Conservation (phyloP, 1,284 basidiomycete species). For the Coniferiporia sulphurascens region DNA sequence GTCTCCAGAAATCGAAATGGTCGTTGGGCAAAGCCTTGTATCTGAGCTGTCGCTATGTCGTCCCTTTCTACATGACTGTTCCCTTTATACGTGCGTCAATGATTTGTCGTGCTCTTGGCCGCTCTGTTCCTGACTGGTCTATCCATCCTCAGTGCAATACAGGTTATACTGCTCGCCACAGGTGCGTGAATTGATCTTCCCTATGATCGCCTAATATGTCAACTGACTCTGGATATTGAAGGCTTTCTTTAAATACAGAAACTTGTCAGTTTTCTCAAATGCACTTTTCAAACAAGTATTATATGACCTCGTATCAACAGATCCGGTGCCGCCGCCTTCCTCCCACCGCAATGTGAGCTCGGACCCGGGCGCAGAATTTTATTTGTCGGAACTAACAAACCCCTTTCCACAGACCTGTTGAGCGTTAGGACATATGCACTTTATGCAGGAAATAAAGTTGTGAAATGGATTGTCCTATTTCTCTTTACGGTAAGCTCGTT, state of each 20-base stretch:
- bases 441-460: neutral
- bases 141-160: neutral
- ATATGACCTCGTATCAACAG: neutral
- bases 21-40: neutral
- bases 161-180: too few relatives aligned
- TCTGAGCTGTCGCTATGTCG: neutral
- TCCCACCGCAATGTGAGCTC: neutral
- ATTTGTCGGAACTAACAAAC: neutral
- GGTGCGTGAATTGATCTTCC: too few relatives aligned
- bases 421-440: neutral
- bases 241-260: too few relatives aligned
- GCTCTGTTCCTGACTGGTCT: neutral
- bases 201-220: too few relatives aligned
- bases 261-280: too few relatives aligned
- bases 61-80: neutral
- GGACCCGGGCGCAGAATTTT: neutral
- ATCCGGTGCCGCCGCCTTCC: neutral
- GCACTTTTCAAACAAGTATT: too few relatives aligned
- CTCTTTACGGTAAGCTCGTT: neutral
- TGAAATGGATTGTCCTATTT: neutral
- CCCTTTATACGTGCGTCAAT: neutral
- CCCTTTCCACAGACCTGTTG: neutral
- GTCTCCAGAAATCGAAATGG: neutral
- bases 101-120: neutral
- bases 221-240: too few relatives aligned